These are phyloP conservation scores for Melampsora occidentalis DNA, from an alignment of 1,284 basidiomycete species.

Conservation along the genomic window DNA sequence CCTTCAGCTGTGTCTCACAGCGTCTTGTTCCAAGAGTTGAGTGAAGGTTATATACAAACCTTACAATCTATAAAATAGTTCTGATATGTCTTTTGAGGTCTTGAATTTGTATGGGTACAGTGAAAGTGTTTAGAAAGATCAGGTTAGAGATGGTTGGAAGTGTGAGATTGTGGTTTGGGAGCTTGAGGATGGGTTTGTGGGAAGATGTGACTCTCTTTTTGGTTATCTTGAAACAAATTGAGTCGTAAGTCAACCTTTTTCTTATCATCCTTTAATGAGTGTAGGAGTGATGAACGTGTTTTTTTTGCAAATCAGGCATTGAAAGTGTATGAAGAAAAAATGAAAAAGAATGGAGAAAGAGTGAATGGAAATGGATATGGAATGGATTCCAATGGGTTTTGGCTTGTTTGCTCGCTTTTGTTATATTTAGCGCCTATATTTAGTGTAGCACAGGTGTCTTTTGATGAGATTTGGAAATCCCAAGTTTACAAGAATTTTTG, in stretches of 20 bases:
- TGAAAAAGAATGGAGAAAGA: not conserved
- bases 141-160: not conserved
- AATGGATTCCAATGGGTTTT: constrained; percentile 29
- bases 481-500: too few relatives aligned
- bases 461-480: too few relatives aligned
- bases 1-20: too few relatives aligned
- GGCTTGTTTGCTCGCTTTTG: too few relatives aligned
- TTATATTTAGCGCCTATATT: too few relatives aligned
- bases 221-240: constrained; percentile 33
- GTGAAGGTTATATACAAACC: too few relatives aligned
- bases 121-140: too few relatives aligned
- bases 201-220: constrained; percentile 14
- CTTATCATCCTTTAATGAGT: not conserved
- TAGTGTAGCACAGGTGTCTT: too few relatives aligned
- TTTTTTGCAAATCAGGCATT: not conserved
- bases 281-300: not conserved
- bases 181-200: constrained; percentile 21
- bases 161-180: constrained; percentile 31
- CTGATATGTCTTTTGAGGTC: too few relatives aligned
- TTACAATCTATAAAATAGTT: too few relatives aligned
- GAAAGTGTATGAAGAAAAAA: constrained; percentile 11
- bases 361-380: constrained; percentile 4
- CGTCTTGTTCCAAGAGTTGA: too few relatives aligned
- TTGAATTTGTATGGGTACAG: too few relatives aligned
- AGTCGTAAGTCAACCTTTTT: not conserved